These are phyloP conservation scores for Viola pubescens DNA, from an alignment of 441 rosid genomes.

Conservation along the genomic window DNA sequence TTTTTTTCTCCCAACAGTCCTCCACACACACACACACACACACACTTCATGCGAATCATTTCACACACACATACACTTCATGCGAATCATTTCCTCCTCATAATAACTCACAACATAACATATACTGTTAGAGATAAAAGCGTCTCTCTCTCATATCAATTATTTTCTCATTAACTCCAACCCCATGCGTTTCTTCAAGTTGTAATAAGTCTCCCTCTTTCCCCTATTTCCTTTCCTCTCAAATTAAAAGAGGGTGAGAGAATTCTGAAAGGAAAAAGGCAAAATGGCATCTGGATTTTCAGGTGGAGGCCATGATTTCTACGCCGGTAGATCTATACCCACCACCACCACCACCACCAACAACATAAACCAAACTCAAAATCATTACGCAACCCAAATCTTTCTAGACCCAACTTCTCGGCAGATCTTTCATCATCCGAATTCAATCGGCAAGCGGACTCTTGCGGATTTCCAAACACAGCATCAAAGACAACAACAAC, in stretches of 20 bases:
- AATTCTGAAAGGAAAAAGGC: background rate
- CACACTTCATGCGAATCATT: conserved; percentile 20
- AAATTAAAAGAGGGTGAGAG: conserved; percentile 1
- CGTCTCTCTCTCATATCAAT: background rate
- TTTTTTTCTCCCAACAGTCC: conserved; percentile 12
- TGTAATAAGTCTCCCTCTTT: conserved; percentile 11
- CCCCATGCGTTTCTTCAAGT: conserved; percentile 31
- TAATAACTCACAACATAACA: conserved; percentile 11
- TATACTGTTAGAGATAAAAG: too few relatives aligned
- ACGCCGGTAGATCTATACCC: conserved; percentile 7
- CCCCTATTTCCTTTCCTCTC: conserved; percentile 2
- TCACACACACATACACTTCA: conserved; percentile 11
- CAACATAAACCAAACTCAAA: too few relatives aligned
- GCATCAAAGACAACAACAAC: too few relatives aligned
- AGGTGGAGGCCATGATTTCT: conserved; percentile 56
- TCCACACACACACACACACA: background rate
- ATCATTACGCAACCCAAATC: too few relatives aligned
- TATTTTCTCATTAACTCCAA: conserved; percentile 2
- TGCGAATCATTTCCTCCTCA: conserved; percentile 23
- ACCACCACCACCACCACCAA: too few relatives aligned
- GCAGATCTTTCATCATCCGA: too few relatives aligned
- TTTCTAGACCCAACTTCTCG: too few relatives aligned
- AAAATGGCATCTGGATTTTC: conserved; percentile 74
- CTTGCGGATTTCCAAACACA: too few relatives aligned
- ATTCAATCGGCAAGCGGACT: too few relatives aligned